These are phyloP conservation scores for Boletus subcaerulescens DNA, from an alignment of 768 basidiomycete genomes.

Conservation along the genomic window DNA sequence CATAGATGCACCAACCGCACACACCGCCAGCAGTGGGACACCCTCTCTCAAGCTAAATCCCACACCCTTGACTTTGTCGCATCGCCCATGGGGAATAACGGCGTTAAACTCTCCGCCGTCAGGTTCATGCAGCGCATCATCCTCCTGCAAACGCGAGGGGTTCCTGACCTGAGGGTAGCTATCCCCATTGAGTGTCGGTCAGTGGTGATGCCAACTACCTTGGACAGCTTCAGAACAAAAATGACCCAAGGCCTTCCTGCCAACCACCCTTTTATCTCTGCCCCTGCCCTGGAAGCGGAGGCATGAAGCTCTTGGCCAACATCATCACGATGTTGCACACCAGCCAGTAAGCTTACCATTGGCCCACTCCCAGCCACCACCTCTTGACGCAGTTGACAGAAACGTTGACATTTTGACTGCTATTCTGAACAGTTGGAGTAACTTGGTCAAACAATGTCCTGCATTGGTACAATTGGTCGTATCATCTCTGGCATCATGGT, in stretches of 20 bases:
- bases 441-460: constrained; percentile 76
- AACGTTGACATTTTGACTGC: constrained; percentile 83
- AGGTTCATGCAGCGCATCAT: constrained; percentile 92
- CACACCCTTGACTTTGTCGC: constrained; percentile 72
- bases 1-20: constrained; percentile 71
- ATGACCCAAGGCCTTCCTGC: constrained; percentile 85
- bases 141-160: constrained; percentile 84
- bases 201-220: not conserved
- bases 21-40: constrained; percentile 70
- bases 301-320: constrained; percentile 76
- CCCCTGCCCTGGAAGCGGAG: constrained; percentile 77
- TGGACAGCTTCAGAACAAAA: constrained; percentile 77
- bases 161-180: constrained; percentile 86
- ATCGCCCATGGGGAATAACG: constrained; percentile 50
- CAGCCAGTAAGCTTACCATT: constrained; percentile 57
- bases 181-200: not conserved
- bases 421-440: constrained; percentile 80
- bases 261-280: constrained; percentile 87
- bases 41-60: constrained; percentile 59
- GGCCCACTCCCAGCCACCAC: not conserved
- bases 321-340: constrained; percentile 73
- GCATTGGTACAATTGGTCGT: constrained; percentile 69
- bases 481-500: constrained; percentile 78
- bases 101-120: constrained; percentile 77
- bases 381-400: constrained; percentile 37